Evolutionary conservation across 2,329 filamentous ascomycete genomes (phyloP), one percentile per base, ranked within the genome.

Genomic region (Paecilomyces niveus): DNA sequence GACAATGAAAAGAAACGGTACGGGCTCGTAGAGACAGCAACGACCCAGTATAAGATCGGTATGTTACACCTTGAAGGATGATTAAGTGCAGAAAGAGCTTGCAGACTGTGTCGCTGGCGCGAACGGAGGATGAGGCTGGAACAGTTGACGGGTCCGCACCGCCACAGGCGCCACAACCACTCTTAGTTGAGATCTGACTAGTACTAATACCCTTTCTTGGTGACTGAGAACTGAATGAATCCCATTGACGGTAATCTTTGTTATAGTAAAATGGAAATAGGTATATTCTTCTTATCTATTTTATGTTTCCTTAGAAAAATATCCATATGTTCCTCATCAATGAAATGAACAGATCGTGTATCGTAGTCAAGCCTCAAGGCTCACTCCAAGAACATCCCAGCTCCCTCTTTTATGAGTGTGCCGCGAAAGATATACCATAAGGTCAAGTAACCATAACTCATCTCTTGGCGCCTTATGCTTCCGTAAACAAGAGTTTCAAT

Each of bases 401-500:
- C 15, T 45, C 15, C 39, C n/a, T 9, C n/a, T 9, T 45, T 45
- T 45, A 45, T 45, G 39, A 45, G 39, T 18, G 6, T 21, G 39
- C 21, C 39, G n/a, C 39, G 15, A 6, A 45, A 45, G 35, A 29
- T 39, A 39, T 39, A 52, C 21, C 49, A 52, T 26, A 26, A 22
- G 15, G 18, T 29, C 50, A 26, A 50, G 31, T 35, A 50, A 49
- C 59, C 51, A 32, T 50, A 57, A 51, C 9, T 22, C 39, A 57
- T 53, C 58, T 22, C 31, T 53, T 52, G 58, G 55, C 26, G 7
- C 58, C 53, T 58, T 4, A 53, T 52, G 15, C 59, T 11, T 54
- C 62, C 64, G n/a, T 63, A 59, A 31, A 62, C 64, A 58, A 69
- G 33, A 71, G 60, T 57, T 68, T 62, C 10, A 61, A 61, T 33